Conservation (phyloP, 768 basidiomycete species). For the Trametes cingulata region DNA sequence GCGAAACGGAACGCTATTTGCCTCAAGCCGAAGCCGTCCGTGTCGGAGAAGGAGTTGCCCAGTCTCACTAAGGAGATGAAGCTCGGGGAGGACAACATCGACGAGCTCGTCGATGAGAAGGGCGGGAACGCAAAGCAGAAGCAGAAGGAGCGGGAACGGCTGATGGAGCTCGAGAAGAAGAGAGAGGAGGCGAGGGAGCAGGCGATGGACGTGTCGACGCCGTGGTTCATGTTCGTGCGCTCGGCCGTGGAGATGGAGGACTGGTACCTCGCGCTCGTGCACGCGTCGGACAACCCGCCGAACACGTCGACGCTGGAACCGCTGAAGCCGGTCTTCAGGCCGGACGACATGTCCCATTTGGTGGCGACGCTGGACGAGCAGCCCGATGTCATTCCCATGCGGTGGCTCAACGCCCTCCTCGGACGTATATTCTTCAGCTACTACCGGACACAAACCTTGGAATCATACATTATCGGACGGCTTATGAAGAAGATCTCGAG, state of each 20-base stretch:
- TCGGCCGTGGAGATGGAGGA: constrained; percentile 95
- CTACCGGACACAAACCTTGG: constrained; percentile 81
- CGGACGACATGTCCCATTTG: constrained; percentile 79
- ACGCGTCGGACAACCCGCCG: constrained; percentile 66
- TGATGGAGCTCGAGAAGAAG: constrained; percentile 32
- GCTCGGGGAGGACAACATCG: constrained; percentile 31
- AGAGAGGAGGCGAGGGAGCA: constrained; percentile 47
- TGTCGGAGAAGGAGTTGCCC: constrained; percentile 41
- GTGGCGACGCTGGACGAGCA: constrained; percentile 87
- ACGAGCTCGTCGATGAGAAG: constrained; percentile 41
- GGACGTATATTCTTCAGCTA: constrained; percentile 92
- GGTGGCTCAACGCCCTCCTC: constrained; percentile 94
- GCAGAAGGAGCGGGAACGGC: constrained; percentile 43
- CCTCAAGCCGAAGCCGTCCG: constrained; percentile 52
- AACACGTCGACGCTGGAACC: constrained; percentile 63
- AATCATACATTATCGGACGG: constrained; percentile 80
- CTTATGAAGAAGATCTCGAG: constrained; percentile 94
- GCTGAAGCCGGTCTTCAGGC: constrained; percentile 64
- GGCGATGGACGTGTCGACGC: constrained; percentile 52
- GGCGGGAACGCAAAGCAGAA: constrained; percentile 44
- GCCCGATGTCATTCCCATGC: constrained; percentile 94
- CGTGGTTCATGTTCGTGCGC: constrained; percentile 94
- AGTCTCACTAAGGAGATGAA: constrained; percentile 57
- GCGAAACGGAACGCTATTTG: constrained; percentile 89
- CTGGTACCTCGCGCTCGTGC: constrained; percentile 85